Evolutionary conservation across 2,329 filamentous ascomycete genomes (phyloP), one percentile per base, ranked within the genome.

Genomic region (Ophiostoma ulmi): DNA sequence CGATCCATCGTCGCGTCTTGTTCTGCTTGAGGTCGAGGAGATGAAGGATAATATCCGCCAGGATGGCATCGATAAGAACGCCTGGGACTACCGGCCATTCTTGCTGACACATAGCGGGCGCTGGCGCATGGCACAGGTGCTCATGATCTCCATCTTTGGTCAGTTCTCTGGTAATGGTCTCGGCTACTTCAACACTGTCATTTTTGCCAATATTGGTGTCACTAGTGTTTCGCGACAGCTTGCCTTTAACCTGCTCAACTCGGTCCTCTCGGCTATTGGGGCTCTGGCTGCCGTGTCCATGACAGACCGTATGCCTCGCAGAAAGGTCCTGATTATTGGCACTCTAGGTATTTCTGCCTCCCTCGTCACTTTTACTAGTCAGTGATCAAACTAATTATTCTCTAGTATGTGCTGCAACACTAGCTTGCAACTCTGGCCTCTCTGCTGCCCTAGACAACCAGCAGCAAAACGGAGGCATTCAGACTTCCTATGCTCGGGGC

Each of bases 111-210:
- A 83, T 77, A 80, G 77, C 67, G 82, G 81, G 63, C 82, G 83
- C 69, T 84, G 82, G 82, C 79, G 83, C 35, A 81, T 83, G 70
- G 77, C 79, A 5, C 82, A 84, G 72, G 82, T 84, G 61, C 73
- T 84, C 73, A 83, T 84, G 81, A 84, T 84, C 73, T 82, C 82
- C 64, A 78, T 84, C 72, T 84, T 84, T 70, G 83, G 82, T 20
- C 82, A 84, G 74, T 84, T 83, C 76, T 84, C 83, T 0, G 83
- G 83, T 26, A 84, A 84, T 71, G 82, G 82, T 69, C 79, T 84
- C 7, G 81, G 82, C 17, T 85, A 84, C 77, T 85, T 84, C 77
- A 84, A 84, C 76, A 79, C 83, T 8, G 79, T 78, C 52, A 84
- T 85, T 74, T 84, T 82, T 75, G 73, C 79, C 61, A 77, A 78